Base-by-base conservation (phyloP, 2,329 filamentous ascomycete species). In the Diplodia sapinea region DNA sequence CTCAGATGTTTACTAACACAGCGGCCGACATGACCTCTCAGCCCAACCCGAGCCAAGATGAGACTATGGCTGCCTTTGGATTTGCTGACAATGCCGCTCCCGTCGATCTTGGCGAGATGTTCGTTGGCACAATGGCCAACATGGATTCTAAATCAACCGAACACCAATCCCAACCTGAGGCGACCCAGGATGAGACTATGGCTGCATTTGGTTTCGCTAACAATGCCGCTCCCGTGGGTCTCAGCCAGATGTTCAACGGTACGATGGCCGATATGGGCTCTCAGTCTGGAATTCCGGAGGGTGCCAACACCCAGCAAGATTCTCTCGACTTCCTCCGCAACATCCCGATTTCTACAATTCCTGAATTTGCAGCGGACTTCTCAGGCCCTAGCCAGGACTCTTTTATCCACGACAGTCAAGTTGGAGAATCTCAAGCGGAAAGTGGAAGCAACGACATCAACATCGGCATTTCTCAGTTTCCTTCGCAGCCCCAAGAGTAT, bases 231-330 rank as follows among this genome's bases (percentile, higher is more conserved):
- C 79, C 82, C 6, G 77, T 96, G 51, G 91, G 92, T 11, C 84
- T 97, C 54, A 96, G 93, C 0, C 94, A 97, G 73, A 94, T 95
- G 70, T 97, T 97, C 75, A 91, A 91, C 5, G 92, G 92, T 13
- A 97, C 93, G 0, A 91, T 97, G 88, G 93, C 91, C 57, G 88
- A 87, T 47, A 82, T 83, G 68, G 79, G 84, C 59, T 76, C 77
- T 2, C 78, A 73, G 8, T 71, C 73, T 82, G 76, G 78, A 17
- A 75, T 76, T 52, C 65, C 65, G 36, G 40, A 70, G 29, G 73
- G 75, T 64, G 73, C 74, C 62, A 73, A 80, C 70, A 59, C 73
- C 65, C 79, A 84, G 68, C 78, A 82, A 70, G 83, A 86, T 69
- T 86, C 85, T 11, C 71, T 86, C 11, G 80, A 81, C 23, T 83